A percentile compares a stretch with the other conserved stretches of the same genome.
Evolutionary conservation across 2,329 filamentous ascomycete species (phyloP).

Genomic region (Eutypella sp.): DNA sequence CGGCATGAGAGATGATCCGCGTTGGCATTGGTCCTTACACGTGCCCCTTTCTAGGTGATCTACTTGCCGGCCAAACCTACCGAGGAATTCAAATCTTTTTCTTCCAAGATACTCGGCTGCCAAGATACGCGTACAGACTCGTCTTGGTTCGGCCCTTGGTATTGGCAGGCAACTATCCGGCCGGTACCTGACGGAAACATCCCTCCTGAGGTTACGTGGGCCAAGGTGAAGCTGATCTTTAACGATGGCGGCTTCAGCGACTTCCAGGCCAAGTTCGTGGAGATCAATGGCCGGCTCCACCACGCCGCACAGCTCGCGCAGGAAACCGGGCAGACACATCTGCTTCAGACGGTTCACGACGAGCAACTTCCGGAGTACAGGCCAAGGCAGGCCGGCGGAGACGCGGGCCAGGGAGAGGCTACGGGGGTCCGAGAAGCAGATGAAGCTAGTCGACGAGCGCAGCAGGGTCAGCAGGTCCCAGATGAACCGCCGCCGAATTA

Average conservation of each 20-base stretch:
- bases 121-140: conserved; percentile 81
- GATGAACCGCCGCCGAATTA: conserved; percentile 85
- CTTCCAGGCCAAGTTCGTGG: conserved; percentile 77
- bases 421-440: conserved; percentile 16
- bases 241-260: conserved; percentile 94
- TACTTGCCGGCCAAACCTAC: conserved; percentile 75
- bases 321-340: conserved; percentile 57
- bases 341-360: conserved; percentile 57
- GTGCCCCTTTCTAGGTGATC: conserved; percentile 57
- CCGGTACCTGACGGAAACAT: conserved; percentile 82
- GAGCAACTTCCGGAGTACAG: conserved; percentile 89
- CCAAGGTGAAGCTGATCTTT: conserved; percentile 84
- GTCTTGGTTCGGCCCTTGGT: conserved; percentile 89
- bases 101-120: conserved; percentile 79
- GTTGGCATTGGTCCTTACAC: conserved; percentile 7
- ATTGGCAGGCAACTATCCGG: conserved; percentile 76
- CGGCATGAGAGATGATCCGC: conserved; percentile 3
- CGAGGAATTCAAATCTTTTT: conserved; percentile 76
- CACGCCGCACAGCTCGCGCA: conserved; percentile 73
- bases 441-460: conserved; percentile 19
- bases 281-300: conserved; percentile 75
- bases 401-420: conserved; percentile 10
- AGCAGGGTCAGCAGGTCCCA: conserved; percentile 38
- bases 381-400: conserved; percentile 39
- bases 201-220: conserved; percentile 63